A percentile compares a stretch with the other conserved stretches of the same genome.
phyloP scores from a whole-genome alignment of 257 asterid species.

The Hygrophila difformis region DNA sequence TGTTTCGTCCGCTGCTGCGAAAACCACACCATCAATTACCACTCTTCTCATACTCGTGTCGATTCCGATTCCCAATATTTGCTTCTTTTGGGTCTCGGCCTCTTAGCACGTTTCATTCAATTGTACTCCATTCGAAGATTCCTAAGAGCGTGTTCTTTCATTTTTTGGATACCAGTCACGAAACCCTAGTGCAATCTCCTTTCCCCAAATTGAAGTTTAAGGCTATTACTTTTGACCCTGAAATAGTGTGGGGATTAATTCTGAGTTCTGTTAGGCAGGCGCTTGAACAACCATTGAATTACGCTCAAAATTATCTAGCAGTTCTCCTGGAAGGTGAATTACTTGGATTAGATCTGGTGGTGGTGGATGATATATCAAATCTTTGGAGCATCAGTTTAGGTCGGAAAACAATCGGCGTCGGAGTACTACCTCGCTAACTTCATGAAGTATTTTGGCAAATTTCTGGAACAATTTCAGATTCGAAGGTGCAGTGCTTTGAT shows the following conservation, averaged over 20 bases:
- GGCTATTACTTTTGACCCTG: slow-evolving; percentile 46
- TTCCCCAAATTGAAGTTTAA: slow-evolving; percentile 42
- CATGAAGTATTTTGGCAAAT: no score
- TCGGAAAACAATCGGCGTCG: no score
- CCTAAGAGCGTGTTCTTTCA: slow-evolving; percentile 60
- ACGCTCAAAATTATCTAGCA: slow-evolving; percentile 53
- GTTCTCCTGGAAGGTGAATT: slow-evolving; percentile 49
- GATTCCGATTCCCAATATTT: slow-evolving; percentile 54
- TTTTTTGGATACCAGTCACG: slow-evolving; percentile 39
- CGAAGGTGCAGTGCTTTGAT: no score
- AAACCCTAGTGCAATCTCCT: slow-evolving; percentile 28
- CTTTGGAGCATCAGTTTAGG: no score
- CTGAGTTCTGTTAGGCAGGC: slow-evolving; percentile 46
- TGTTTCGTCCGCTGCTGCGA: no score
- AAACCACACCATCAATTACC: no score
- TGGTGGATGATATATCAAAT: no score
- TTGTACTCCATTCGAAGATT: slow-evolving; percentile 44
- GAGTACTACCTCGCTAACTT: no score
- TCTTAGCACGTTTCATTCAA: slow-evolving; percentile 63
- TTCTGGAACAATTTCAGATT: no score
- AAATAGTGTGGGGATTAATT: slow-evolving; percentile 36
- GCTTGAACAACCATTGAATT: slow-evolving; percentile 67
- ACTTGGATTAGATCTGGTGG: no score
- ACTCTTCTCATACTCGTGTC: no score
- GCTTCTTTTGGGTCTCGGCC: slow-evolving; percentile 56